phyloP scores from a whole-genome alignment of 1,284 basidiomycete species.

The Porogramme epimiltina region DNA sequence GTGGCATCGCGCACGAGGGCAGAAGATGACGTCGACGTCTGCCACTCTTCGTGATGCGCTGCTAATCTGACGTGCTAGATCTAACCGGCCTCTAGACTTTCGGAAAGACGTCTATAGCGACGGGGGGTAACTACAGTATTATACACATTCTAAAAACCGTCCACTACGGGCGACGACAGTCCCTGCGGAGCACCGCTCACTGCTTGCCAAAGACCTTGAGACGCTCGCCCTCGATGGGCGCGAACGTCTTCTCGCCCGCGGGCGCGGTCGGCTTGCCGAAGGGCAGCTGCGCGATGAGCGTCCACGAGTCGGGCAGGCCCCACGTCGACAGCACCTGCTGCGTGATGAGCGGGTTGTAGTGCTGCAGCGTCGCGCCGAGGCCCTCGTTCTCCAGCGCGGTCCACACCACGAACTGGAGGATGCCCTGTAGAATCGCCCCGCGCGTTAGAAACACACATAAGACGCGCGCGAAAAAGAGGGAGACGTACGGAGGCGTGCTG shows the following conservation, averaged over 20 bases:
- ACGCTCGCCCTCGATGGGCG: slow-evolving; percentile 27
- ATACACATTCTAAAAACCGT: no score
- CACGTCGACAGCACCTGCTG: slow-evolving; percentile 24
- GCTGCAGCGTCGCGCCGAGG: slow-evolving; percentile 28
- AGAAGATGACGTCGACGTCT: no score
- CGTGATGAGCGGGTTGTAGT: slow-evolving; percentile 30
- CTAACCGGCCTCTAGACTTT: no score
- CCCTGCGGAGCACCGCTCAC: not conserved
- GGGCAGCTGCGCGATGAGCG: slow-evolving; percentile 25
- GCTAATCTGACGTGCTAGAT: no score
- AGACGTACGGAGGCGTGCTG: slow-evolving; percentile 23
- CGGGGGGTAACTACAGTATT: no score
- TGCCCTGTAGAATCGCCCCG: slow-evolving; percentile 12
- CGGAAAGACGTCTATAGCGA: no score
- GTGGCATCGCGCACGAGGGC: no score
- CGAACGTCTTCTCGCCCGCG: slow-evolving; percentile 23
- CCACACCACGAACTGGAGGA: slow-evolving; percentile 29
- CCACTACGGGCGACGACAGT: not conserved
- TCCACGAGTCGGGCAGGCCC: slow-evolving; percentile 26
- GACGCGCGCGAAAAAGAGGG: not conserved
- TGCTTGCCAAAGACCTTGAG: slow-evolving; percentile 27
- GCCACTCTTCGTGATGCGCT: no score
- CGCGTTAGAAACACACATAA: not conserved
- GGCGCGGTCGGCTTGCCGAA: slow-evolving; percentile 26
- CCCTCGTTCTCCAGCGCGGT: slow-evolving; percentile 29